Evolutionary conservation across 1,284 basidiomycete genomes (phyloP).

Genomic region (Pterulicium gracile): DNA sequence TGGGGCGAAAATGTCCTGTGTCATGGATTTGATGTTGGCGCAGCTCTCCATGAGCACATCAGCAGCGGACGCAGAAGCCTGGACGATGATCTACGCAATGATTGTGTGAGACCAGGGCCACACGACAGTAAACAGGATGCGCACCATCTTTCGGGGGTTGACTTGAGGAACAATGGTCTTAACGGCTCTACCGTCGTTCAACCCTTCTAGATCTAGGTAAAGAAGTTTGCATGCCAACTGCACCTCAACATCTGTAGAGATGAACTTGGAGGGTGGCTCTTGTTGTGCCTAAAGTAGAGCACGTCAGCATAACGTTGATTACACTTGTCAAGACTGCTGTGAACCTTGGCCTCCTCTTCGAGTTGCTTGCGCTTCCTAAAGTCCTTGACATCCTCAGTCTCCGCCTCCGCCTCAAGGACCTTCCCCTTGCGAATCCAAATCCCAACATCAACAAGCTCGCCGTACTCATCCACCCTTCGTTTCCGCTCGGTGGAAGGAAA

Average conservation of each 20-base stretch:
- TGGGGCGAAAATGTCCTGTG: slow-evolving; percentile 84
- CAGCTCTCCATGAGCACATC: slow-evolving; percentile 72
- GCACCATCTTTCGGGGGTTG: slow-evolving; percentile 88
- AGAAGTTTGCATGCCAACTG: slow-evolving; percentile 78
- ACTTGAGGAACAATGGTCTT: slow-evolving; percentile 96
- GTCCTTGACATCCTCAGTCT: slow-evolving; percentile 73
- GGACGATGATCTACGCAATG: slow-evolving; percentile 76
- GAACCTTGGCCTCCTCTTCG: slow-evolving; percentile 76
- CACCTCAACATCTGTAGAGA: slow-evolving; percentile 65
- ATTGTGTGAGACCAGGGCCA: not conserved
- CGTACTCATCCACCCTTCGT: slow-evolving; percentile 88
- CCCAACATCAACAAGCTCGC: slow-evolving; percentile 88
- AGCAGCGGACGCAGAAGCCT: slow-evolving; percentile 60
- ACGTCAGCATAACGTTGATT: not conserved
- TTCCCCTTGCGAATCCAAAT: slow-evolving; percentile 89
- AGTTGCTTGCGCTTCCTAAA: slow-evolving; percentile 56
- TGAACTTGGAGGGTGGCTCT: slow-evolving; percentile 89
- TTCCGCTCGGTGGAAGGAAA: slow-evolving; percentile 96
- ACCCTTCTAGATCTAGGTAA: slow-evolving; percentile 91
- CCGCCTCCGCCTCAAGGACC: slow-evolving; percentile 79
- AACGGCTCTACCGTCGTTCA: slow-evolving; percentile 93
- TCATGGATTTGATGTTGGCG: slow-evolving; percentile 74
- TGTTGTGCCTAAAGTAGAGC: slow-evolving; percentile 47
- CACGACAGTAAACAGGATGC: slow-evolving; percentile 11
- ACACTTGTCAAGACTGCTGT: slow-evolving; percentile 9